Conservation (phyloP, 2,329 filamentous ascomycete genomes). For the Tolypocladium paradoxum region DNA sequence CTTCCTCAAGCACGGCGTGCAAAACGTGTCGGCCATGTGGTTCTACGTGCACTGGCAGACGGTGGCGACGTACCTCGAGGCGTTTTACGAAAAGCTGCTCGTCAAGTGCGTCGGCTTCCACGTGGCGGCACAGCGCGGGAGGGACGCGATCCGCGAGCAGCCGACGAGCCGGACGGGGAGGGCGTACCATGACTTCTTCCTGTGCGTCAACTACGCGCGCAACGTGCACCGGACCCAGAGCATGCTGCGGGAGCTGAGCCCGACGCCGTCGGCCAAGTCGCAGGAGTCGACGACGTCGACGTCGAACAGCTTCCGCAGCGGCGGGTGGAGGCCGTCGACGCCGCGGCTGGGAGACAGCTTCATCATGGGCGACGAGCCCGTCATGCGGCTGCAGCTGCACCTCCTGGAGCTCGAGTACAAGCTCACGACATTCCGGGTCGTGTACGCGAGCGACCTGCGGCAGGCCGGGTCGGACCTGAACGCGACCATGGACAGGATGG, state of each 20-base stretch:
- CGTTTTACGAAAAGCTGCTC: slow-evolving; percentile 15
- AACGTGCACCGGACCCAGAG: slow-evolving; percentile 6
- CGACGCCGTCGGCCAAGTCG: slow-evolving; percentile 10
- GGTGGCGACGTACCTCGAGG: slow-evolving; percentile 14
- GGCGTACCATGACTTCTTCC: slow-evolving; percentile 16
- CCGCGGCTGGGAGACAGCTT: slow-evolving; percentile 12
- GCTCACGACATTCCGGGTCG: slow-evolving; percentile 14
- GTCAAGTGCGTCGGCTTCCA: slow-evolving; percentile 15
- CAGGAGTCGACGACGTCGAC: slow-evolving; percentile 8
- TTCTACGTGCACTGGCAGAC: slow-evolving; percentile 18
- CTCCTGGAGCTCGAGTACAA: slow-evolving; percentile 19
- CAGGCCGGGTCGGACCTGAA: slow-evolving; percentile 8
- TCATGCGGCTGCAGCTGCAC: slow-evolving; percentile 15
- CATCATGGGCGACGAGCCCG: slow-evolving; percentile 11
- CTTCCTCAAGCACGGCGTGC: slow-evolving; percentile 14
- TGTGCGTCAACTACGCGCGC: slow-evolving; percentile 19
- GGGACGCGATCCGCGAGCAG: slow-evolving; percentile 13
- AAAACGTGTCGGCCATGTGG: slow-evolving; percentile 19
- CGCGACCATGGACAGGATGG: slow-evolving; percentile 13
- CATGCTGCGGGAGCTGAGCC: slow-evolving; percentile 10
- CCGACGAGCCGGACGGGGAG: slow-evolving; percentile 11
- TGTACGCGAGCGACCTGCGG: slow-evolving; percentile 17
- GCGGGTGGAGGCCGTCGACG: slow-evolving; percentile 9
- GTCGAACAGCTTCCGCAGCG: slow-evolving; percentile 7
- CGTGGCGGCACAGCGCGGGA: slow-evolving; percentile 15